These are phyloP conservation scores for Phytophthora pinifolia DNA, from an alignment of 352 stramenopile species.

Conservation along the genomic window DNA sequence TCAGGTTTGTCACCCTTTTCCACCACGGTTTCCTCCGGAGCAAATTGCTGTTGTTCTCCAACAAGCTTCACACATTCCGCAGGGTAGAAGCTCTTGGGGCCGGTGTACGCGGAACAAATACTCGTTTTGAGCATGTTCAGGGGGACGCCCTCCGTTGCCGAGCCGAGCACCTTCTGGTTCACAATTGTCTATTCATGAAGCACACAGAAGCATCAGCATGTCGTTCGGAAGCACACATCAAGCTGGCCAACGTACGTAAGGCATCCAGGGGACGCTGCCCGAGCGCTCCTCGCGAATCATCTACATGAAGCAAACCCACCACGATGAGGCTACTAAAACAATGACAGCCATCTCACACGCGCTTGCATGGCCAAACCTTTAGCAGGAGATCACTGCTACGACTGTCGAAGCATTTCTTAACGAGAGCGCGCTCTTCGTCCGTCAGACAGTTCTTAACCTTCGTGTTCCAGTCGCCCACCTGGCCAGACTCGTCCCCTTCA, in stretches of 20 bases:
- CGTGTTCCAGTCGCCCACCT: slow-evolving; percentile 64
- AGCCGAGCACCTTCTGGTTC: slow-evolving; percentile 57
- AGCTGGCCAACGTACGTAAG: slow-evolving; percentile 49
- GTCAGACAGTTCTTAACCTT: slow-evolving; percentile 77
- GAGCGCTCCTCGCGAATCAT: slow-evolving; percentile 64
- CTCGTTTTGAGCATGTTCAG: slow-evolving; percentile 56
- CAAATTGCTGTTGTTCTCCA: slow-evolving; percentile 56
- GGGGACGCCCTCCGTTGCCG: slow-evolving; percentile 54
- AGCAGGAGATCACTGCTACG: slow-evolving; percentile 54
- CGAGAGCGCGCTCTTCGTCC: slow-evolving; percentile 46
- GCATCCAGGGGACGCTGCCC: slow-evolving; percentile 65
- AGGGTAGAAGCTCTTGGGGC: slow-evolving; percentile 63
- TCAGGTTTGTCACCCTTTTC: slow-evolving; percentile 17
- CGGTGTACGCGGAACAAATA: slow-evolving; percentile 71
- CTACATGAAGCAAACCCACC: slow-evolving; percentile 21
- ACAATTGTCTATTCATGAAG: slow-evolving; percentile 50
- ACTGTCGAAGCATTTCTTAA: slow-evolving; percentile 67
- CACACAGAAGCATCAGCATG: not conserved
- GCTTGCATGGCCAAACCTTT: slow-evolving; percentile 27
- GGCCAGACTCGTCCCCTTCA: slow-evolving; percentile 73
- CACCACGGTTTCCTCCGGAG: slow-evolving; percentile 31
- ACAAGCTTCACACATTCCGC: slow-evolving; percentile 53
- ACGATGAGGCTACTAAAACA: not conserved
- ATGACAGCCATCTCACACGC: not conserved
- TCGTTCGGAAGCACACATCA: not conserved